These are phyloP conservation scores for Lomentospora prolificans DNA, from an alignment of 2,329 filamentous ascomycete genomes.

Conservation along the genomic window DNA sequence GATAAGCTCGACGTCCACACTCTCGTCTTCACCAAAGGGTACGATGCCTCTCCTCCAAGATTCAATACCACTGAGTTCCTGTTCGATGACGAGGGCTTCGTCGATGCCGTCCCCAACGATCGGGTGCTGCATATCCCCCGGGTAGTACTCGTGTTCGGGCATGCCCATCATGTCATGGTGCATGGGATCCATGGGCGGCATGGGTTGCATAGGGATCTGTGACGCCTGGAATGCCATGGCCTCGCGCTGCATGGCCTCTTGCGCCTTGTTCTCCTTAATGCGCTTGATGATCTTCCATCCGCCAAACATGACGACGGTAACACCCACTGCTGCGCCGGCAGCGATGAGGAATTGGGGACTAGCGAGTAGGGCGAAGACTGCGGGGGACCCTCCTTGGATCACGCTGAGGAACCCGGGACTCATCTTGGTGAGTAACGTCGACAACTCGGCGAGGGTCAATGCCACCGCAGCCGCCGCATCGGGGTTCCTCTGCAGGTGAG, in stretches of 20 bases:
- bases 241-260: conserved; percentile 16
- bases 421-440: conserved; percentile 71
- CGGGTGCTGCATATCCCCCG: conserved; percentile 20
- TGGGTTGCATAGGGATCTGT: conserved; percentile 11
- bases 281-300: conserved; percentile 96
- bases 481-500: conserved; percentile 59
- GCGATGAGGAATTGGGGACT: conserved; percentile 93
- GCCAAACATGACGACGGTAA: conserved; percentile 92
- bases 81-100: conserved; percentile 47
- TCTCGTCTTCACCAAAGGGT: conserved; percentile 34
- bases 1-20: conserved; percentile 46
- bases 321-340: conserved; percentile 75
- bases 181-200: conserved; percentile 10
- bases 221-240: conserved; percentile 21
- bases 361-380: conserved; percentile 75
- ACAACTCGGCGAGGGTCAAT: conserved; percentile 84
- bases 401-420: conserved; percentile 67
- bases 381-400: conserved; percentile 73
- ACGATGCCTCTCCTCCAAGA: conserved; percentile 48
- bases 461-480: conserved; percentile 92
- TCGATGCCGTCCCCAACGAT: conserved; percentile 26
- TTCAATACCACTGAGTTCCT: conserved; percentile 49
- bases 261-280: conserved; percentile 40
- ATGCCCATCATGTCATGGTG: conserved; percentile 8
- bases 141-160: conserved; percentile 15